Evolutionary conservation across 495 filamentous ascomycete genomes (phyloP).

Genomic region (Aspergillus sclerotiicarbonarius): DNA sequence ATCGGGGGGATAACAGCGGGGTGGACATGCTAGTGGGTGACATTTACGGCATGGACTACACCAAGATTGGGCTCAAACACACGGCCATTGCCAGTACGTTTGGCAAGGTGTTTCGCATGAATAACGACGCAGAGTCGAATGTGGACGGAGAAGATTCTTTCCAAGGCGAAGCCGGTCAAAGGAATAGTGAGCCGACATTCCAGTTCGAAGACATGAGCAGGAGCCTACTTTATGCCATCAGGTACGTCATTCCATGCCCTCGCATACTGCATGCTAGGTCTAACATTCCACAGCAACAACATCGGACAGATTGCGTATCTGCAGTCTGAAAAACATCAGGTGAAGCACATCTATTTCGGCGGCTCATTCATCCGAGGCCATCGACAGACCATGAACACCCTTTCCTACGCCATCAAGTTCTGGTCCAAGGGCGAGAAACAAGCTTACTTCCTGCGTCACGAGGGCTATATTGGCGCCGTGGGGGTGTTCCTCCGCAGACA

Average conservation of each 20-base stretch:
- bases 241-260: slow-evolving; percentile 37
- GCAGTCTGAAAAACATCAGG: slow-evolving; percentile 85
- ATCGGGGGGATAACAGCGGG: slow-evolving; percentile 82
- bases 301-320: slow-evolving; percentile 97
- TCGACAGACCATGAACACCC: slow-evolving; percentile 93
- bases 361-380: slow-evolving; percentile 96
- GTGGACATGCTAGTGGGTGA: slow-evolving; percentile 98
- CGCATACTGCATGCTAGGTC: neutral
- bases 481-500: slow-evolving; percentile 92
- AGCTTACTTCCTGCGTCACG: slow-evolving; percentile 93
- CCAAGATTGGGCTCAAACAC: slow-evolving; percentile 90
- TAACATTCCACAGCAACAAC: slow-evolving; percentile 69
- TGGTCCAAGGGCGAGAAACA: slow-evolving; percentile 94
- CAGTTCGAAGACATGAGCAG: slow-evolving; percentile 64
- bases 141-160: slow-evolving; percentile 38
- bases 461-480: slow-evolving; percentile 95
- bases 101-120: slow-evolving; percentile 91
- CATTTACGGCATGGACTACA: slow-evolving; percentile 95
- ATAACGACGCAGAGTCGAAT: slow-evolving; percentile 64
- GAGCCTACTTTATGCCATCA: slow-evolving; percentile 78
- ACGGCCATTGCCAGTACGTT: slow-evolving; percentile 94
- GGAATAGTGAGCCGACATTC: slow-evolving; percentile 43
- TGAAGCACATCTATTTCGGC: slow-evolving; percentile 95
- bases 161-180: slow-evolving; percentile 46
- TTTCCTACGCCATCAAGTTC: slow-evolving; percentile 93